Evolutionary conservation across 768 basidiomycete genomes (phyloP), one percentile per base, ranked within the genome.

Genomic region (Phlebiopsis gigantea): DNA sequence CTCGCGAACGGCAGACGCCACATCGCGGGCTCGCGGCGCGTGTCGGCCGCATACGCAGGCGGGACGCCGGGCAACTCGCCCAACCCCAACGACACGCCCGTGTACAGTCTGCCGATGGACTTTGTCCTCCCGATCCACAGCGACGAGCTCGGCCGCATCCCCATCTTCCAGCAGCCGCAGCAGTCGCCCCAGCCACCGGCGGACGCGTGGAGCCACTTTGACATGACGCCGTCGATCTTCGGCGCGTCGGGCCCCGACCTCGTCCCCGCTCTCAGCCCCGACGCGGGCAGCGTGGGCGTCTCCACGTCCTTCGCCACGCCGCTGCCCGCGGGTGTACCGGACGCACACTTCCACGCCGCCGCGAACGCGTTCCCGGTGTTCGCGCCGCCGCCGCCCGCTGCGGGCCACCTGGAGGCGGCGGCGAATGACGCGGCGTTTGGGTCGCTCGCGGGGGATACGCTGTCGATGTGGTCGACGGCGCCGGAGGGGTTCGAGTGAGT

Each of bases 401-500:
- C 31, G 26, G 22, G 47, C 42, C 39, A 48, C 46, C 56, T 34
- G 19, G 25, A 19, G 48, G 28, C 26, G 31, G 25, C 26, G 46
- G 29, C 12, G 25, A 57, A 9, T 9, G 39, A 19, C 19, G 34
- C 31, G 47, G 17, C 45, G 29, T 46, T 29, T 19, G 5, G 14
- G 47, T 4, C 50, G 7, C 25, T 60, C 19, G 50, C 7, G 4
- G 69, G 53, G 48, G 55, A 71, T 54, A 78, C 78, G 45, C 75
- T 84, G 61, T 73, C 75, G 14, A 81, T 85, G 79, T 87, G 84
- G 85, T 80, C 82, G 10, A 75, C 72, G 50, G 81, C 83, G 22
- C 83, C 83, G 14, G 75, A 76, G 12, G 77, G 78, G 19, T 84
- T 83, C 54, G 82, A 82, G 85, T 87, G 63, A 62, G 83, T 73